These are phyloP conservation scores for Apophysomyces sp. DNA, from an alignment of 371 early-diverging fungal genomes.

Conservation along the genomic window DNA sequence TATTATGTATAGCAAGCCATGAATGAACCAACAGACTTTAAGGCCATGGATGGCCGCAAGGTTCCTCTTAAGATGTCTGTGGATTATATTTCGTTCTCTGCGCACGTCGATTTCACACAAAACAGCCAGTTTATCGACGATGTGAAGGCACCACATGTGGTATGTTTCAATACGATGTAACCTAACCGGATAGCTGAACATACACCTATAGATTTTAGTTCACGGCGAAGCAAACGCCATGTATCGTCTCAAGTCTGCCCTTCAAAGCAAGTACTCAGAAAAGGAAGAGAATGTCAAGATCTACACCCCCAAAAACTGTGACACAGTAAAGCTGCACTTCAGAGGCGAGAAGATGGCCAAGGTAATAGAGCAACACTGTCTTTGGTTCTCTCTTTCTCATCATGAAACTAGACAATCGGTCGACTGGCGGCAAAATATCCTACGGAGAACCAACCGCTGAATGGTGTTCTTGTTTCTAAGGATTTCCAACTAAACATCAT, in stretches of 20 bases:
- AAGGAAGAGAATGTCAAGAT: constrained; percentile 83
- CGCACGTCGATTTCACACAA: constrained; percentile 99
- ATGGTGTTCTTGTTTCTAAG: constrained; percentile 85
- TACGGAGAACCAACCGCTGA: constrained; percentile 61
- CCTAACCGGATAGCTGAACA: not conserved
- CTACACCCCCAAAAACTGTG: constrained; percentile 94
- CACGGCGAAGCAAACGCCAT: constrained; percentile 99
- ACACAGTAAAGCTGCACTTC: constrained; percentile 91
- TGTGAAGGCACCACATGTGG: constrained; percentile 93
- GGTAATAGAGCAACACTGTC: constrained; percentile 32
- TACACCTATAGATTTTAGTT: constrained; percentile 78
- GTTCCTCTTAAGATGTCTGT: constrained; percentile 93
- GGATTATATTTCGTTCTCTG: constrained; percentile 99
- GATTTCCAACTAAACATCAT: constrained; percentile 91
- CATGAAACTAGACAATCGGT: constrained; percentile 71
- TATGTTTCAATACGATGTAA: constrained; percentile 33
- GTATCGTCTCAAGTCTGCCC: constrained; percentile 92
- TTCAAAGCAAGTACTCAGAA: constrained; percentile 85
- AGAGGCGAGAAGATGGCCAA: constrained; percentile 94
- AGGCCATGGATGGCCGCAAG: constrained; percentile 83
- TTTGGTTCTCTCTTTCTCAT: not conserved
- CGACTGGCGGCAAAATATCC: constrained; percentile 73
- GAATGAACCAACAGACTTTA: constrained; percentile 94
- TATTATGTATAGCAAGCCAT: constrained; percentile 67
- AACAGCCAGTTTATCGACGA: constrained; percentile 99